Conservation (phyloP, 2,329 filamentous ascomycete species). For the Diaporthe sp. region DNA sequence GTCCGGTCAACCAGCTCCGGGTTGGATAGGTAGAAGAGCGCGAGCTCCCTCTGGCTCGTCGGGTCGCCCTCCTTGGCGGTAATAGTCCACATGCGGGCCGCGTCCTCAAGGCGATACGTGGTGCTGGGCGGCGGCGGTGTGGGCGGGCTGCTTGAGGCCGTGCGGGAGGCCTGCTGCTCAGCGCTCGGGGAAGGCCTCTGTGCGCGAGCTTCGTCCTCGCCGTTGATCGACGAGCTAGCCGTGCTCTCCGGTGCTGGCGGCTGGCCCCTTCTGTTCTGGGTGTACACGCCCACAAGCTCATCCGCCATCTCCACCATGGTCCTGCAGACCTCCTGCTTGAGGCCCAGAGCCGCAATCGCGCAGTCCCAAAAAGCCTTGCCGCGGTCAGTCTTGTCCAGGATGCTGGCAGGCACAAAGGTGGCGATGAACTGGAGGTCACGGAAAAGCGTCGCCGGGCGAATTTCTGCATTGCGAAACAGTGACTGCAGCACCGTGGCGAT, state of each 20-base stretch:
- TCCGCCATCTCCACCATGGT: constrained; percentile 79
- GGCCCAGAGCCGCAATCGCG: constrained; percentile 85
- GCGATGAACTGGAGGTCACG: constrained; percentile 84
- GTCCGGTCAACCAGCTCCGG: constrained; percentile 87
- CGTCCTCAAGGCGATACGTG: constrained; percentile 82
- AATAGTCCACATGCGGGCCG: constrained; percentile 90
- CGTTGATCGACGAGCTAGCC: constrained; percentile 38
- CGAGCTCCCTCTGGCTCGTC: constrained; percentile 91
- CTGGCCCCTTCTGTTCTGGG: constrained; percentile 68
- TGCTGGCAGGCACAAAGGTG: constrained; percentile 72
- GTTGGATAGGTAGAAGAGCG: constrained; percentile 92
- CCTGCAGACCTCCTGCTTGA: constrained; percentile 89
- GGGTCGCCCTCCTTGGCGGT: constrained; percentile 93
- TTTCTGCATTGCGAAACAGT: constrained; percentile 76
- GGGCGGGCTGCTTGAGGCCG: constrained; percentile 54
- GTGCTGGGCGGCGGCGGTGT: constrained; percentile 66
- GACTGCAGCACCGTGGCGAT: constrained; percentile 77
- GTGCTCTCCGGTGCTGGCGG: constrained; percentile 47
- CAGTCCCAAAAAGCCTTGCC: constrained; percentile 92
- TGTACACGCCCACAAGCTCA: constrained; percentile 72
- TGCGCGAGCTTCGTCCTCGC: constrained; percentile 48
- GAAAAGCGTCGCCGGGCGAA: constrained; percentile 85
- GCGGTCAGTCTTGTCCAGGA: constrained; percentile 73
- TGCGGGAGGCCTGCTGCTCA: constrained; percentile 41
- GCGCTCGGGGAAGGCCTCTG: constrained; percentile 39